Percentiles rank a stretch among this genome's conserved stretches.
Evolutionary conservation across 2,329 filamentous ascomycete genomes (phyloP).

Genomic region (Fusarium concolor): DNA sequence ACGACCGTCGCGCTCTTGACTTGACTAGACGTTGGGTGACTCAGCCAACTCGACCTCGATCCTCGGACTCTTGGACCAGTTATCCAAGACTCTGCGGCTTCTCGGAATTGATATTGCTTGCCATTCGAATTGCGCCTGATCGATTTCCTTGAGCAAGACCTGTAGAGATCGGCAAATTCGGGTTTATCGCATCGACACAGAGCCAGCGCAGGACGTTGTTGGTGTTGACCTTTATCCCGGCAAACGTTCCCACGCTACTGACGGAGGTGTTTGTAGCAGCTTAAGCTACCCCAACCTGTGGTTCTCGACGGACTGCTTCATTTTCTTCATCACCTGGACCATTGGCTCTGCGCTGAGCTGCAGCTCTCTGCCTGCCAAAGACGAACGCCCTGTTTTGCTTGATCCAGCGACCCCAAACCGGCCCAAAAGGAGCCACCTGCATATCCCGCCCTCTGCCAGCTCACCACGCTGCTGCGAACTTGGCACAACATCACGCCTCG

Average conservation of each 20-base stretch:
- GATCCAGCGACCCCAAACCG: conserved; percentile 42
- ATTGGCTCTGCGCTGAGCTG: conserved; percentile 43
- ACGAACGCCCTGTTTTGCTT: conserved; percentile 40
- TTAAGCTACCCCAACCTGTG: conserved; percentile 25
- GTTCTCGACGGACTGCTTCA: conserved; percentile 30
- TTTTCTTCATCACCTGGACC: conserved; percentile 34
- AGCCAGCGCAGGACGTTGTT: conserved; percentile 40
- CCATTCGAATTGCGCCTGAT: conserved; percentile 24
- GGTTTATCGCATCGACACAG: conserved; percentile 17
- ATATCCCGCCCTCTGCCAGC: conserved; percentile 50
- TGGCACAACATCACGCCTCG: conserved; percentile 45
- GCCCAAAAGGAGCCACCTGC: conserved; percentile 52
- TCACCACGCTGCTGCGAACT: conserved; percentile 48
- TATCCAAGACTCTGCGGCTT: conserved; percentile 8
- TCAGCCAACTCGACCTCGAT: conserved; percentile 36
- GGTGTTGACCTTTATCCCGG: conserved; percentile 24
- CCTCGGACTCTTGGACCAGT: conserved; percentile 18
- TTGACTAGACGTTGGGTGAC: conserved; percentile 33
- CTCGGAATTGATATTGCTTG: conserved; percentile 5
- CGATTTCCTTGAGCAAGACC: background rate
- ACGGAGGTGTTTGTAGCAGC: conserved; percentile 23
- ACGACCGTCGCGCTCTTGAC: conserved; percentile 15
- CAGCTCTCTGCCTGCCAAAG: conserved; percentile 41
- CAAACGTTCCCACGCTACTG: conserved; percentile 10
- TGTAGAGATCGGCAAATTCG: conserved; percentile 1